Evolutionary conservation across 2,329 filamentous ascomycete genomes (phyloP), one percentile per base, ranked within the genome.

Genomic region (Fusarium dlaminii): DNA sequence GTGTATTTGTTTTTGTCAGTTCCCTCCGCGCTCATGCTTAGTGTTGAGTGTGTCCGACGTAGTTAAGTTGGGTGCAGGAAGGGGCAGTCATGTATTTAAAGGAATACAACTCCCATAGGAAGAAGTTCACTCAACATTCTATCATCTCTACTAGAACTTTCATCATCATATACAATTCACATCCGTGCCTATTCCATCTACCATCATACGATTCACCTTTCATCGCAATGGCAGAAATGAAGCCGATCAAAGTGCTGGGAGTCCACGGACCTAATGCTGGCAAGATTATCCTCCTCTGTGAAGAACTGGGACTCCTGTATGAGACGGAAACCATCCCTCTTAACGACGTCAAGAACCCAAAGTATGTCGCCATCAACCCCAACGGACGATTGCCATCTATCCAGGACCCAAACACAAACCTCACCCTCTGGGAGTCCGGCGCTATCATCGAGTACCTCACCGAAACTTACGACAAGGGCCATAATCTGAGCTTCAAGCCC

Each of bases 151-250:
- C n/a, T 11, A 1, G 4, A 8, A 20, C 17, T 7, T 27, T 2
- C 17, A 22, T 22, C 2, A 0, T 20, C 9, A 12, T 4, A 4
- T 2, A 12, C 3, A 17, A 6, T 6, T 12, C 14, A 8, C 13
- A 22, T 15, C 18, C 9, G 18, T 3, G 0, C 8, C 24, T 13
- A 15, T 8, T 46, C 15, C 24, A 52, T 52, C 17, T 36, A 27
- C 3, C 3, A 3, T 22, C 3, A 34, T 15, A 17, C 2, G 0
- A 54, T 5, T 17, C 11, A 29, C 5, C 2, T 1, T 54, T n/a
- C 3, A 18, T 43, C 17, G 27, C 15, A 14, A 62, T 62, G 59
- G 9, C 24, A 30, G 29, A 24, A 20, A 32, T 62, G 0, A 37
- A 62, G 4, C 51, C 37, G 7, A 58, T 45, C 13, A 58, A 62